Evolutionary conservation across 768 basidiomycete species (phyloP), one percentile per base, ranked within the genome.

Genomic region (Mycena leptocephala): DNA sequence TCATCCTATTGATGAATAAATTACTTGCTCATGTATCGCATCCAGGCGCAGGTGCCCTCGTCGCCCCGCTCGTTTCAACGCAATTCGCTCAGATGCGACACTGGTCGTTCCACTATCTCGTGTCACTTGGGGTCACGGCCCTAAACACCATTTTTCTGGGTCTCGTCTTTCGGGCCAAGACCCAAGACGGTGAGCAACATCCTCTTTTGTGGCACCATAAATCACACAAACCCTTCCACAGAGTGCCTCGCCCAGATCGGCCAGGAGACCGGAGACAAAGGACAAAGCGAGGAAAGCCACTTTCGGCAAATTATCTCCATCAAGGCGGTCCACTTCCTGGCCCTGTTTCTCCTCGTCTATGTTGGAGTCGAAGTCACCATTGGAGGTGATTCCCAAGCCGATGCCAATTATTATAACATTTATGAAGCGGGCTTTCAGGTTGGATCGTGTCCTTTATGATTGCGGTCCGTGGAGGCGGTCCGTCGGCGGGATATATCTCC

Each of bases 31-130:
- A 33, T 13, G n/a, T 11, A 10, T 59, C 8, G 30, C 22, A 10
- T 20, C 30, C 37, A 90, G 89, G 90, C 20, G 82, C 83, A 2
- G 90, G 90, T 0, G 90, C 90, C 13, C 76, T 91, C 18, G 80
- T 82, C 28, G 83, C 92, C 1, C 93, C 93, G 0, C 85, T 94
- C 14, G 87, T 90, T 0, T 86, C 93, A 0, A 94, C 94, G 0
- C 90, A 93, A 72, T 94, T 94, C 73, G 83, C 90, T 2, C 85
- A 87, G 39, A 70, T 87, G 48, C 73, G 75, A 0, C 85, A 80
- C 26, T 93, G 93, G 93, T 89, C 88, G 2, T 89, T 90, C 76
- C 90, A 93, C 79, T 94, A 90, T 79, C 84, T 93, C 28, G 83
- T 82, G 6, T 92, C 91, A 0, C 79, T 93, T 2, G 90, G 88